Conservation (phyloP, 2,329 filamentous ascomycete species). For the Epichloe brachyelytri region DNA sequence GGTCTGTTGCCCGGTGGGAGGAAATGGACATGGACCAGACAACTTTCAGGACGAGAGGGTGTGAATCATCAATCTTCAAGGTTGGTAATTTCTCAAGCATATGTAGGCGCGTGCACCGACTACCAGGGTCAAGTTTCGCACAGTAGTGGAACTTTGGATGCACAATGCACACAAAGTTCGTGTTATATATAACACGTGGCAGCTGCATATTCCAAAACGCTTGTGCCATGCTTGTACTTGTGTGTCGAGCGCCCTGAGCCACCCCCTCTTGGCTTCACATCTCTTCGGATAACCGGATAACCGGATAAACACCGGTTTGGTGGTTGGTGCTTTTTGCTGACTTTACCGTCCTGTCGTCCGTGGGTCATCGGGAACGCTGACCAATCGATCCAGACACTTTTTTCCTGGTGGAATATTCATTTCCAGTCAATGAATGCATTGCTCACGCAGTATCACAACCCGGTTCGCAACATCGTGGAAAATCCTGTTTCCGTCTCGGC, state of each 20-base stretch:
- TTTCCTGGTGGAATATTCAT: neutral
- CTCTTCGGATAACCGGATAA: neutral
- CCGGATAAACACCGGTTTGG: conserved; percentile 2
- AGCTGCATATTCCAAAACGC: neutral
- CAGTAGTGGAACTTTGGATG: too few species aligned
- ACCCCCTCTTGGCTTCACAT: neutral
- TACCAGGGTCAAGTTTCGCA: too few species aligned
- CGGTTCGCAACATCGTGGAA: neutral
- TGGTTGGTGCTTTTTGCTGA: neutral
- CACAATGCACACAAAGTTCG: too few species aligned
- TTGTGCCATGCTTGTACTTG: neutral
- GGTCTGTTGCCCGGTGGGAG: too few species aligned
- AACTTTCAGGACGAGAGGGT: too few species aligned
- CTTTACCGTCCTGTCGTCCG: too few species aligned
- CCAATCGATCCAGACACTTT: conserved; percentile 2
- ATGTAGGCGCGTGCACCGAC: too few species aligned
- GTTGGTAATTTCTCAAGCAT: too few species aligned
- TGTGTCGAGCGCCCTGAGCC: neutral
- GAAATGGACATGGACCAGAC: too few species aligned
- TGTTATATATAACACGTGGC: neutral
- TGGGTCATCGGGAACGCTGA: neutral
- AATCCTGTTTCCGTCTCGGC: neutral
- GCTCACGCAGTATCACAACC: neutral
- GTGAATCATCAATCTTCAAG: too few species aligned
- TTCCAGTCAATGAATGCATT: neutral